Evolutionary conservation across 2,329 filamentous ascomycete genomes (phyloP).

Genomic region (Pseudocercospora fijiensis): DNA sequence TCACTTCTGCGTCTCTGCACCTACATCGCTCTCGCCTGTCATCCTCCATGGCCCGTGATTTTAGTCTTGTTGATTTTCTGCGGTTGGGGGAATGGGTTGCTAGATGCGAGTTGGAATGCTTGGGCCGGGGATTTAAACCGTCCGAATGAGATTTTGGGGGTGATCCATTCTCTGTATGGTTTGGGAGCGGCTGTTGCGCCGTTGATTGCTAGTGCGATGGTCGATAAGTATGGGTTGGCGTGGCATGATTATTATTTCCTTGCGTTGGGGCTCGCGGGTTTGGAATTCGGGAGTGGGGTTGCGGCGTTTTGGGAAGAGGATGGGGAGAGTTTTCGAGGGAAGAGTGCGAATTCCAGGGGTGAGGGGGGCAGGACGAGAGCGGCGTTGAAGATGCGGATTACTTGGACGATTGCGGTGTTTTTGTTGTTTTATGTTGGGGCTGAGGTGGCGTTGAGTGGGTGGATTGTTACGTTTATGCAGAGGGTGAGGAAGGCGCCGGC

Average conservation of each 20-base stretch:
- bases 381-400: slow-evolving; percentile 14
- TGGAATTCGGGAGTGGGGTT: slow-evolving; percentile 8
- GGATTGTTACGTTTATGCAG: slow-evolving; percentile 22
- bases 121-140: slow-evolving; percentile 68
- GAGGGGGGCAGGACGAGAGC: slow-evolving; percentile 13
- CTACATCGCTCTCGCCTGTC: slow-evolving; percentile 61
- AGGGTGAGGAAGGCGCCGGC: slow-evolving; percentile 11
- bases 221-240: slow-evolving; percentile 56
- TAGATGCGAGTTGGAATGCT: slow-evolving; percentile 58
- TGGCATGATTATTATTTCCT: slow-evolving; percentile 75
- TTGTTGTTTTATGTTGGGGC: slow-evolving; percentile 18
- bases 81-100: slow-evolving; percentile 67
- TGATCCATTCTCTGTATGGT: slow-evolving; percentile 69
- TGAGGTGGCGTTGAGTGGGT: slow-evolving; percentile 19
- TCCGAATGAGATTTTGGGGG: slow-evolving; percentile 68
- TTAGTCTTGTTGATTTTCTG: slow-evolving; percentile 61
- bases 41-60: slow-evolving; percentile 65
- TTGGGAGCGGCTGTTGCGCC: slow-evolving; percentile 66
- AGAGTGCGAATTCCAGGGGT: slow-evolving; percentile 9
- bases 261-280: slow-evolving; percentile 4
- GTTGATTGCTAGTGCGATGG: slow-evolving; percentile 67
- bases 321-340: slow-evolving; percentile 8
- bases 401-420: slow-evolving; percentile 18
- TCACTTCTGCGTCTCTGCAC: slow-evolving; percentile 60
- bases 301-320: slow-evolving; percentile 12